Evolutionary conservation across 2,329 filamentous ascomycete genomes (phyloP), one percentile per base, ranked within the genome.

Genomic region (Neoarthrinium moseri): DNA sequence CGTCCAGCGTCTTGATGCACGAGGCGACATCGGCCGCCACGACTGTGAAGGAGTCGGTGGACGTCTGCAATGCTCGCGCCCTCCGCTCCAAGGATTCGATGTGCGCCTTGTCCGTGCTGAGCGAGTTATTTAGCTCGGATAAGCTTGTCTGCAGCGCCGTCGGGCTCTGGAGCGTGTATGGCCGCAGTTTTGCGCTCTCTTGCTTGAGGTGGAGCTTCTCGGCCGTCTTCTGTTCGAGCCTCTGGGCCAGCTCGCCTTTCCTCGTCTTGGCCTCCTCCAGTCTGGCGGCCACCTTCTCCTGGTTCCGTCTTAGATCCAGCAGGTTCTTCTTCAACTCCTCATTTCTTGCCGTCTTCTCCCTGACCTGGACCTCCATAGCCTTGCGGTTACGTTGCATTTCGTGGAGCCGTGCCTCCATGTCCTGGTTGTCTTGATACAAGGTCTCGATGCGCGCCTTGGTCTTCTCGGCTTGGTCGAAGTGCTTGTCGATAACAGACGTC

Each of bases 91-190:
- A 80, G 2, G 84, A 75, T 60, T 97, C 92, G 50, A 96, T 95
- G 50, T 92, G 87, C 8, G 82, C 73, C 62, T 92, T 92, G 65
- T 96, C 91, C 40, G 77, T 77, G 53, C 78, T 80, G 43, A 97
- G 75, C 38, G 84, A 89, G 59, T 89, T 86, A 51, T 84, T 89
- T 45, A 99, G 74, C 52, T 96, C 91, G 3, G 86, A 81, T 46
- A 99, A 73, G 35, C 86, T 86, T 24, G 87, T 80, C 65, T 97
- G 91, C 22, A 99, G 77, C 13, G 85, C 84, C 3, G 84, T 86
- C 0, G 92, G 90, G 58, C 88, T 95, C 63, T 97, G 90, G 47
- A 92, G 80, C 33, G 94, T 90, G 65, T 99, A 99, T 11, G 94
- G 94, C 45, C 89, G 82, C 49, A 99, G 72, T 68, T 96, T 97